phyloP scores from a whole-genome alignment of 257 asterid species.

The Solanum infundibuliforme region DNA sequence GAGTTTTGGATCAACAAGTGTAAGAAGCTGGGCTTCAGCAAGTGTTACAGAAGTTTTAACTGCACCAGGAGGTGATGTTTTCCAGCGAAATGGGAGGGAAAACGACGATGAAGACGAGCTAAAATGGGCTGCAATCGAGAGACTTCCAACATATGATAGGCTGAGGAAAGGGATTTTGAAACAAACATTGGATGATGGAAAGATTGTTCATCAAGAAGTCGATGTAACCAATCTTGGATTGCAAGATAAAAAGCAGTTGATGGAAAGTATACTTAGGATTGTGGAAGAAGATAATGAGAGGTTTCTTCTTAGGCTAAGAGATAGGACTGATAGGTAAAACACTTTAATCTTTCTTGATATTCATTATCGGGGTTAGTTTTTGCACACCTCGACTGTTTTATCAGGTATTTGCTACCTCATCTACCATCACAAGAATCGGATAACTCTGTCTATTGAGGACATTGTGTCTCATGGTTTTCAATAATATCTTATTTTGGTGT shows the following conservation, averaged over 20 bases:
- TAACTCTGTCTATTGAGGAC: neutral
- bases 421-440: neutral
- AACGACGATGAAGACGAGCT: slow-evolving; percentile 77
- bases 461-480: neutral
- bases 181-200: slow-evolving; percentile 66
- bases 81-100: slow-evolving; percentile 50
- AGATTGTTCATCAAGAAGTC: slow-evolving; percentile 47
- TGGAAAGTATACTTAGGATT: slow-evolving; percentile 55
- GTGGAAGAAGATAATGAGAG: slow-evolving; percentile 93
- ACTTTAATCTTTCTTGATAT: neutral
- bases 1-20: neutral
- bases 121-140: slow-evolving; percentile 92
- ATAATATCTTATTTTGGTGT: neutral
- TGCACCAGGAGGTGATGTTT: slow-evolving; percentile 60
- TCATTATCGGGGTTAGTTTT: neutral
- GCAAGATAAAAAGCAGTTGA: slow-evolving; percentile 51
- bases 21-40: neutral
- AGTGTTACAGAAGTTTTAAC: slow-evolving; percentile 14
- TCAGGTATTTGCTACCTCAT: neutral
- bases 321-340: slow-evolving; percentile 67
- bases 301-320: slow-evolving; percentile 68
- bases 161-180: slow-evolving; percentile 64
- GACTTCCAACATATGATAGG: slow-evolving; percentile 84
- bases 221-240: slow-evolving; percentile 54
- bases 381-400: neutral